Conservation (phyloP, 2,329 filamentous ascomycete species). For the Nemania sp. region DNA sequence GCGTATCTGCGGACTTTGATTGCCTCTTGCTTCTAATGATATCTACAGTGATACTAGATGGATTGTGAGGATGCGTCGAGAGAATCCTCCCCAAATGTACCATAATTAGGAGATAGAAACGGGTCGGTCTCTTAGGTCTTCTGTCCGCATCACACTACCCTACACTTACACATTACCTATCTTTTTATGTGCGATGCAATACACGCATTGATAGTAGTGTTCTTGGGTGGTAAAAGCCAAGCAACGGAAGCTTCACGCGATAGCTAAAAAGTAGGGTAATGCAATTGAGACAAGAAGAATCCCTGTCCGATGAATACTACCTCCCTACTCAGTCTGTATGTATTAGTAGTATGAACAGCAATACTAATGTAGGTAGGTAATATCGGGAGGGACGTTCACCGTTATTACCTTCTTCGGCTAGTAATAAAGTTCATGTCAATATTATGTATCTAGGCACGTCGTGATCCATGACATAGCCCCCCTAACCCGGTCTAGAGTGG, state of each 20-base stretch:
- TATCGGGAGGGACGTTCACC: constrained; percentile 5
- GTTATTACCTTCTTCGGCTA: constrained; percentile 32
- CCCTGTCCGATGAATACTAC: not conserved
- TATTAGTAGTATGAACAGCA: too few species aligned
- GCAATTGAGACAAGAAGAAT: not conserved
- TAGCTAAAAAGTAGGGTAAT: not conserved
- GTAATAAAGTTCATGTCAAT: not conserved
- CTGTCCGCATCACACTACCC: not conserved
- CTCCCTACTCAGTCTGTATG: not conserved
- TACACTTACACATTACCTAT: not conserved
- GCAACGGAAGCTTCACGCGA: too few species aligned
- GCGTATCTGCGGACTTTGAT: constrained; percentile 9
- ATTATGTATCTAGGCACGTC: constrained; percentile 2
- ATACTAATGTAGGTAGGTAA: too few species aligned
- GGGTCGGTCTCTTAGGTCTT: not conserved
- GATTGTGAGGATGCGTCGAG: not conserved
- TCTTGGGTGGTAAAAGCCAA: not conserved
- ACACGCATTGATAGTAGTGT: not conserved
- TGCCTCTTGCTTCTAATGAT: not conserved
- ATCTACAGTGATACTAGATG: not conserved
- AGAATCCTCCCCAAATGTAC: not conserved
- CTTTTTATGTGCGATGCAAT: too few species aligned
- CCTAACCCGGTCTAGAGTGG: constrained; percentile 27
- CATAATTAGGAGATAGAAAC: not conserved
- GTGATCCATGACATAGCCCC: constrained; percentile 14